Conservation (phyloP, 2,329 filamentous ascomycete species). For the Aschersonia sp. region DNA sequence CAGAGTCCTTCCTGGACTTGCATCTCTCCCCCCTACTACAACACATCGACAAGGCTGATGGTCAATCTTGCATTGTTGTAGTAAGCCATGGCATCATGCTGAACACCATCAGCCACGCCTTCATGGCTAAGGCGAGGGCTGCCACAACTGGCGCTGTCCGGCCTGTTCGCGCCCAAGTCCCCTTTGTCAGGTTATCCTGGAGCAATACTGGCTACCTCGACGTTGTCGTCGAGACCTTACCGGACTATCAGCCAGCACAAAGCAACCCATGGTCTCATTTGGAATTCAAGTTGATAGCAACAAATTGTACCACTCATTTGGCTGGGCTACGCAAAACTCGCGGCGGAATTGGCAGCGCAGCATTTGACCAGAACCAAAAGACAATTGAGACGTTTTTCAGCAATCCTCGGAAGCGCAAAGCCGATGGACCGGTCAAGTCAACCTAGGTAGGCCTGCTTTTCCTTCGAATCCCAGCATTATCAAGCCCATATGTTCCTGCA, state of each 20-base stretch:
- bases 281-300: conserved; percentile 11
- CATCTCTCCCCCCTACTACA: conserved; percentile 41
- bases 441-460: neutral
- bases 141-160: neutral
- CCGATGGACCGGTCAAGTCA: neutral
- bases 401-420: conserved; percentile 3
- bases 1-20: conserved; percentile 49
- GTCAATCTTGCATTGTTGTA: conserved; percentile 44
- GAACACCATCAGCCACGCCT: conserved; percentile 47
- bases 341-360: conserved; percentile 67
- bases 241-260: neutral
- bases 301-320: conserved; percentile 63
- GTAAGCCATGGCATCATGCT: conserved; percentile 69
- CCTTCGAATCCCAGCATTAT: no score
- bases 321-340: conserved; percentile 60
- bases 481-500: no score
- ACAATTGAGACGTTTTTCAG: conserved; percentile 67
- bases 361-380: conserved; percentile 60
- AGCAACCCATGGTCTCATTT: conserved; percentile 10
- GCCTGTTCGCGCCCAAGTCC: neutral
- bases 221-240: conserved; percentile 8
- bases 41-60: conserved; percentile 1
- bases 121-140: conserved; percentile 37
- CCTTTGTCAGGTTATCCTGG: conserved; percentile 20
- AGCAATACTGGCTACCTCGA: conserved; percentile 38